Evolutionary conservation across 805 yeast species (phyloP).

Genomic region (Hanseniaspora guilliermondii): DNA sequence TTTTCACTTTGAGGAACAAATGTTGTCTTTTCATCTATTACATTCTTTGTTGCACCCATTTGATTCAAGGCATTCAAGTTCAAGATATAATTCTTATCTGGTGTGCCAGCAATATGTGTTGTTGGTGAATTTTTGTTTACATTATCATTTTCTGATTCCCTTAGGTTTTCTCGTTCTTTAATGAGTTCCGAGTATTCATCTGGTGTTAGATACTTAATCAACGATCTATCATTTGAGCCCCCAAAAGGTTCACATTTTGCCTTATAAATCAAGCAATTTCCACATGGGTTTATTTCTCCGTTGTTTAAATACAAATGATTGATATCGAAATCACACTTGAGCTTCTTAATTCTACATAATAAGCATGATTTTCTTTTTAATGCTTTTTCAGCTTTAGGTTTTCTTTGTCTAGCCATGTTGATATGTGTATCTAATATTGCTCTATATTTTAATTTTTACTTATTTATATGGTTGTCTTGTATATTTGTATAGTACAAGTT

Average conservation of each 20-base stretch:
- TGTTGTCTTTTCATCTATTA: too few relatives aligned
- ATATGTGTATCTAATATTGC: neutral
- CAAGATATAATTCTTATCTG: too few relatives aligned
- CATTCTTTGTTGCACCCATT: too few relatives aligned
- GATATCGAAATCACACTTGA: constrained; percentile 3
- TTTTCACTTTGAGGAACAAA: neutral
- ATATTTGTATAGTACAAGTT: too few relatives aligned
- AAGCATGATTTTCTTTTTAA: constrained; percentile 5
- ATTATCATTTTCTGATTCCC: neutral
- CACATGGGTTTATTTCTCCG: constrained; percentile 7
- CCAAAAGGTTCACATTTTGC: constrained; percentile 1
- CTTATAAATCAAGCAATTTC: constrained; percentile 11
- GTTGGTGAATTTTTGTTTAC: too few relatives aligned
- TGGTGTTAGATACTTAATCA: neutral
- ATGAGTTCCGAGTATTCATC: neutral
- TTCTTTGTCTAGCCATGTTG: neutral
- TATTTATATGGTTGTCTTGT: too few relatives aligned
- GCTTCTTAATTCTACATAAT: constrained; percentile 10
- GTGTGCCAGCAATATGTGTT: too few relatives aligned
- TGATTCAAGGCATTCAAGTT: too few relatives aligned
- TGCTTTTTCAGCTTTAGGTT: neutral
- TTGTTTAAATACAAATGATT: neutral
- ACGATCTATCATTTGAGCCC: neutral
- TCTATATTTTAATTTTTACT: neutral
- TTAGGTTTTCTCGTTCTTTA: neutral